Base-by-base conservation (phyloP, 129 eudicot species). In the Smallanthus sonchifolius region DNA sequence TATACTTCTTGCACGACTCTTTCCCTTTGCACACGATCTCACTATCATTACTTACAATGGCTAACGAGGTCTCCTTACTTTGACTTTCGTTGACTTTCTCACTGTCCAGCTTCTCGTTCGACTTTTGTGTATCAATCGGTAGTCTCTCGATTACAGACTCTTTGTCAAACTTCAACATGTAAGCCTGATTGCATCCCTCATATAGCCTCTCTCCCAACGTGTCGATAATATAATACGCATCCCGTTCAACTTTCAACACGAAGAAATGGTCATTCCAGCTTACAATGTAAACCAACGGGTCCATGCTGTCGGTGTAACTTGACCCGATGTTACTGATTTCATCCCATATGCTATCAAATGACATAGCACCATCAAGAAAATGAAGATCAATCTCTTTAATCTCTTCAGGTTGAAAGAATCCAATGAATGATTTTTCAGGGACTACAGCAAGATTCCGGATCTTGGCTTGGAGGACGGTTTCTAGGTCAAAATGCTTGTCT, bases 181-280 rank as follows among this genome's bases (percentile, higher is more conserved):
- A 61, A 61, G 67, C 67, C 40, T 61, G 67, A 14, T 35, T 14
- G 67, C 67, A 61, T 61, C 67, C 67, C 43, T 61, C 67, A 34
- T 61, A 61, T 5, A 61, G 20, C 20, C 67, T 34, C 67, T 61
- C 67, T 5, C 67, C 67, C 43, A 61, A 15, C 13, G 67, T 61
- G 67, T 61, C 67, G 2, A 61, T 61, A 61, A 61, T 61, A 61
- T 61, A 61, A 34, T 61, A 61, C 6, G 67, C 67, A 7, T 61
- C 43, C 4, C 20, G 67, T 61, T 61, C 67, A 7, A 61, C 67
- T 61, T 61, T 61, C 67, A 61, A 35, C 67, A 61, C 43, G 1
- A 61, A 61, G 35, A 61, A 61, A 35, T 61, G 67, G 67, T 61
- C 67, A 34, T 61, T 61, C 67, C 67, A 61, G 67, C 67, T 61